Evolutionary conservation across 2,329 filamentous ascomycete species (phyloP), one percentile per base, ranked within the genome.

Genomic region (Colletotrichum tofieldiae): DNA sequence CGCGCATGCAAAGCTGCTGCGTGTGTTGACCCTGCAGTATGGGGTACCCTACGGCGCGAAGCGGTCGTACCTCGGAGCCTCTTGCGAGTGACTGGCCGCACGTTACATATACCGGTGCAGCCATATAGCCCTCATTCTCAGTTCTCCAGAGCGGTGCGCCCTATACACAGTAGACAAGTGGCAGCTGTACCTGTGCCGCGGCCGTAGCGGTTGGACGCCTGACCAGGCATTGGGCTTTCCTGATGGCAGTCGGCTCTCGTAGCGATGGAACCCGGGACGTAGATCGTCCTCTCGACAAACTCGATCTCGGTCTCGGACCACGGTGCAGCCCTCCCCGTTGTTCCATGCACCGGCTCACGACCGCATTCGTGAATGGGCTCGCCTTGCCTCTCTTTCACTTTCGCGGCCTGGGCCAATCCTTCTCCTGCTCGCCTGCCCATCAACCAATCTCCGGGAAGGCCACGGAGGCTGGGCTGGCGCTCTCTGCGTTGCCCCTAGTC

Each of bases 41-140:
- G 47, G 69, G 58, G 52, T 66, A 43, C 52, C 56, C 43, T 47
- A 59, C 45, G 54, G 63, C 45, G 71, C 67, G 70, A 60, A 75
- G 74, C 78, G 78, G 78, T 78, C 76, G 75, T 79, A 79, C 75
- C 70, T 80, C 79, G 79, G 78, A 72, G 73, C 65, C 75, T 80
- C 75, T 78, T 77, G 45, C 49, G 61, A 58, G 51, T 79, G 76
- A 77, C 79, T 26, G 35, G 18, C 71, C 5, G 45, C 39, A 18
- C 43, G 43, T 18, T 35, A n/a, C 43, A 35, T 79, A 79, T 73
- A 73, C 73, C 66, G 64, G 56, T 26, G 55, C 71, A 45, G 23
- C 43, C 66, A 52, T 62, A 62, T 65, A 65, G 47, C 70, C 59
- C 51, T 55, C 20, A 18, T 61, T 45, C 60, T 54, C 56, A 26